phyloP scores from a whole-genome alignment of 495 filamentous ascomycete species.

The Neurospora terricola region DNA sequence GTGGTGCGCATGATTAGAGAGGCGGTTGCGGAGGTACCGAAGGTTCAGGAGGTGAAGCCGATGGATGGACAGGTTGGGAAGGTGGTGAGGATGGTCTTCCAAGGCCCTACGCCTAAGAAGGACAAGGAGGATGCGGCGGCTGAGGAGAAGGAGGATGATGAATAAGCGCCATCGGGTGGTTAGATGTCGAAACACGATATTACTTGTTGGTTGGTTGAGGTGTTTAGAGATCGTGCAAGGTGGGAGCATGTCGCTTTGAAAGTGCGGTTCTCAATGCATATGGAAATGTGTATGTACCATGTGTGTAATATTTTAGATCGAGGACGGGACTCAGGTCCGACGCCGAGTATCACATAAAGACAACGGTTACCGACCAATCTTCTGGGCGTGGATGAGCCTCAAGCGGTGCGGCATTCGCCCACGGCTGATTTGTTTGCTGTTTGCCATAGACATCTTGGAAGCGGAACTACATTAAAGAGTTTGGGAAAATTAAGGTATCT shows the following conservation, averaged over 20 bases:
- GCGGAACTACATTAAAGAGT: background rate
- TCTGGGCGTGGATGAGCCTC: background rate
- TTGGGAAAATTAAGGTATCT: background rate
- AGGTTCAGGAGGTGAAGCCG: conserved; percentile 28
- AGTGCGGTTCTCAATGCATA: background rate
- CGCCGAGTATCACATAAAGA: background rate
- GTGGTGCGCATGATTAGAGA: conserved; percentile 24
- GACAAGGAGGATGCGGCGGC: conserved; percentile 2
- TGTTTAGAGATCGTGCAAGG: too few species aligned
- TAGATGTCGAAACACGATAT: background rate
- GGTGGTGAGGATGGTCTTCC: conserved; percentile 24
- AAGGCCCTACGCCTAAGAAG: conserved; percentile 18
- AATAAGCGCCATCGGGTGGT: background rate
- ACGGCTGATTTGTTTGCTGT: background rate
- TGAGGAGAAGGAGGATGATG: background rate
- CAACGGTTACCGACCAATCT: background rate
- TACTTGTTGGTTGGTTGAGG: background rate
- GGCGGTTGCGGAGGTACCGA: conserved; percentile 17
- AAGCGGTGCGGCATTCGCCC: background rate
- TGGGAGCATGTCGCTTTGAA: background rate
- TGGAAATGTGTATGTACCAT: background rate
- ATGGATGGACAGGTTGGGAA: conserved; percentile 28
- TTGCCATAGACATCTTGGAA: background rate
- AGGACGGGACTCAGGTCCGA: background rate
- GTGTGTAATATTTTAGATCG: background rate